phyloP scores from a whole-genome alignment of 1,284 basidiomycete species.

The Irpex sp. region DNA sequence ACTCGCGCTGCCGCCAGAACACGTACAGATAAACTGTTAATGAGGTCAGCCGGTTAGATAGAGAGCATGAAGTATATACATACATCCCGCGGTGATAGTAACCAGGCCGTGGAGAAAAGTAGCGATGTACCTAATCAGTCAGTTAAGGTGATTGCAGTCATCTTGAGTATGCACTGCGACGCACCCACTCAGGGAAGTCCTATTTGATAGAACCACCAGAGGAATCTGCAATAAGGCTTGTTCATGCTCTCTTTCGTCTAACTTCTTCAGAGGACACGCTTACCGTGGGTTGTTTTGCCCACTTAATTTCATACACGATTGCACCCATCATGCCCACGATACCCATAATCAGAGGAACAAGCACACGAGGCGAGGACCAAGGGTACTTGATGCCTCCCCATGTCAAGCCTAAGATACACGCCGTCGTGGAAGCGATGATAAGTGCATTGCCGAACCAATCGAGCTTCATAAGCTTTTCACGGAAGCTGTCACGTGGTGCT shows the following conservation, averaged over 20 bases:
- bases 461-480: slow-evolving; percentile 30
- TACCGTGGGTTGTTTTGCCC: slow-evolving; percentile 23
- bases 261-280: neutral
- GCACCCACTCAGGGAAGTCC: slow-evolving; percentile 28
- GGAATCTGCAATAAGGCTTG: slow-evolving; percentile 19
- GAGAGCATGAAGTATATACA: slow-evolving; percentile 4
- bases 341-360: slow-evolving; percentile 27
- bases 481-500: slow-evolving; percentile 29
- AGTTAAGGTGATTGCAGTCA: too few relatives aligned
- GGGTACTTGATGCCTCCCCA: slow-evolving; percentile 30
- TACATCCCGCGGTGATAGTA: slow-evolving; percentile 22
- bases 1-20: too few relatives aligned
- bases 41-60: neutral
- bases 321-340: slow-evolving; percentile 20
- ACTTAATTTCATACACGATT: slow-evolving; percentile 26
- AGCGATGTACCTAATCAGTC: slow-evolving; percentile 13
- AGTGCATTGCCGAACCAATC: slow-evolving; percentile 36
- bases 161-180: too few relatives aligned
- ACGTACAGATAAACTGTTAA: neutral
- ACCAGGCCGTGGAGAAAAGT: slow-evolving; percentile 30
- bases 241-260: neutral
- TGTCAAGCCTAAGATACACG: slow-evolving; percentile 26
- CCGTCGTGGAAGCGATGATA: slow-evolving; percentile 25
- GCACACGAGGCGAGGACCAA: slow-evolving; percentile 27
- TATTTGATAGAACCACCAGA: slow-evolving; percentile 25